phyloP scores from a whole-genome alignment of 2,329 filamentous ascomycete genomes.

The Talaromyces sp. region DNA sequence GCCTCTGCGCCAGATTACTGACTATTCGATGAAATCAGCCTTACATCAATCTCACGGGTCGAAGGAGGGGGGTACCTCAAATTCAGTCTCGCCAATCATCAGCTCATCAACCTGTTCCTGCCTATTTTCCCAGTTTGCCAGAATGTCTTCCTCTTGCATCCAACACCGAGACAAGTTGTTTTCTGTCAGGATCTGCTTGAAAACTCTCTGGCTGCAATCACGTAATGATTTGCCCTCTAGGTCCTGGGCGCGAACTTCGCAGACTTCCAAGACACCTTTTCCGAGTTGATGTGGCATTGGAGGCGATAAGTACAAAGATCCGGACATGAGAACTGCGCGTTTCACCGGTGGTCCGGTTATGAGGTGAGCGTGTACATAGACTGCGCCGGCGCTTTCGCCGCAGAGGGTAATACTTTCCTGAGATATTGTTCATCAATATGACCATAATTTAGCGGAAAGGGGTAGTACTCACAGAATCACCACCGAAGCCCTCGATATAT shows the following conservation, averaged over 20 bases:
- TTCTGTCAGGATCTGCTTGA: slow-evolving; percentile 36
- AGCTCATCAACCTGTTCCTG: slow-evolving; percentile 35
- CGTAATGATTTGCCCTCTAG: slow-evolving; percentile 29
- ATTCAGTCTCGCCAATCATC: slow-evolving; percentile 45
- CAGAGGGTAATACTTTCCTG: slow-evolving; percentile 42
- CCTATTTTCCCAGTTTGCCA: slow-evolving; percentile 38
- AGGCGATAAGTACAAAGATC: slow-evolving; percentile 43
- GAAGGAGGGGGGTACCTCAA: slow-evolving; percentile 33
- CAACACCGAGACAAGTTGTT: slow-evolving; percentile 43
- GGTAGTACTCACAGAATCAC: slow-evolving; percentile 32
- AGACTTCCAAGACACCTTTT: slow-evolving; percentile 27
- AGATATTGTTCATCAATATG: background rate
- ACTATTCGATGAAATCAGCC: slow-evolving; percentile 26
- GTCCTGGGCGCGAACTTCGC: slow-evolving; percentile 30
- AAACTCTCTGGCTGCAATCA: slow-evolving; percentile 26
- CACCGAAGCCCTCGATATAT: slow-evolving; percentile 41
- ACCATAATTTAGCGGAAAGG: background rate
- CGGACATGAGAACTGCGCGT: slow-evolving; percentile 41
- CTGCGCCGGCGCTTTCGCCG: slow-evolving; percentile 48
- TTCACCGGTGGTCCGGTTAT: slow-evolving; percentile 32
- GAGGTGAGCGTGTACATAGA: slow-evolving; percentile 46
- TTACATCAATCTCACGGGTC: background rate
- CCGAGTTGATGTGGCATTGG: slow-evolving; percentile 39
- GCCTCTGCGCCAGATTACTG: slow-evolving; percentile 46
- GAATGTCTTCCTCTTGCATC: slow-evolving; percentile 38